Evolutionary conservation across 192 early-diverging fungal genomes (phyloP), one percentile per base, ranked within the genome.

Genomic region (Coemansia sp.): DNA sequence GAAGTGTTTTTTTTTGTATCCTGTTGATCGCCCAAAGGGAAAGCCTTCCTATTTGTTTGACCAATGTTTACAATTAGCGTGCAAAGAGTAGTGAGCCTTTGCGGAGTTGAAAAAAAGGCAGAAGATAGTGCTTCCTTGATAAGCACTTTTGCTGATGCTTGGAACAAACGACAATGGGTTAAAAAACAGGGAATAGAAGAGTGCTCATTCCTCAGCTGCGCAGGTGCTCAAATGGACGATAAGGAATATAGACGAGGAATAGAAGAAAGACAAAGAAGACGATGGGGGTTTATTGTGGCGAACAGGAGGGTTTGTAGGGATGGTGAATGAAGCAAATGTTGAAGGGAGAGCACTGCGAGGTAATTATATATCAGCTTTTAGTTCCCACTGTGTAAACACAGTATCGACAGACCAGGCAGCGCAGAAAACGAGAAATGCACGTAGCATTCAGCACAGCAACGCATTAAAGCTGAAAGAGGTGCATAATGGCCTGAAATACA

Each of bases 71-170:
- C 58, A 24, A 48, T 47, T 49, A 49, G 18, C 28, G 58, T 32
- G 41, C 41, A 59, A 59, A 49, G 32, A 30, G 23, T 1, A 16
- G 51, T 8, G 24, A 8, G 32, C 30, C 49, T 63, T n/a, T 25
- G 61, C 61, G 61, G 61, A 63, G 61, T 63, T 63, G 52, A 54
- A 63, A 63, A 44, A 16, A 44, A 44, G 28, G 12, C 8, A 16
- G 16, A 44, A 44, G 14, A 44, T 44, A 44, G 38, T 44, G 38
- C 38, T 16, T 44, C 14, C 9, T 44, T 9, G 12, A 9, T 2
- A 44, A 44, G 16, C 5, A 44, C 38, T 44, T 44, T 44, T 44
- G 38, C 38, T 44, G 38, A 44, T 44, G 38, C 12, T 44, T 44
- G 38, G 2, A 44, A 44, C 38, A 44, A 44, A 44, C 38, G 38